phyloP scores from a whole-genome alignment of 169 alveolate species.

The Pseudocohnilembus persalinus region DNA sequence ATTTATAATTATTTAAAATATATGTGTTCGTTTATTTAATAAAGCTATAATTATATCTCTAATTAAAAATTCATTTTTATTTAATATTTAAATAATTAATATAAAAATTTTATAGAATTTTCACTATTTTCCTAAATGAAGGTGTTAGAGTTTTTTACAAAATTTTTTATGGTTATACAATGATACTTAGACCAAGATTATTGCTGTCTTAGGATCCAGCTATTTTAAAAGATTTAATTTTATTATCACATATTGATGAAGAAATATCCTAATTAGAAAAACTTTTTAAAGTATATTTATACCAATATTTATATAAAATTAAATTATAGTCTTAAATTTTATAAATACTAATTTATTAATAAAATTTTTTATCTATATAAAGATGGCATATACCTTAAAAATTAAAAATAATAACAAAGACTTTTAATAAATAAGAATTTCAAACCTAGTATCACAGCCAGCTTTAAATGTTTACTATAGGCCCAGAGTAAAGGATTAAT shows the following conservation, averaged over 20 bases:
- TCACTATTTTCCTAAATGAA: slow-evolving; percentile 39
- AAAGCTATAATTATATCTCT: slow-evolving; percentile 13
- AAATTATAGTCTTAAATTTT: not conserved
- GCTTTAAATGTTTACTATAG: slow-evolving; percentile 22
- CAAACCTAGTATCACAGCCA: too few species aligned
- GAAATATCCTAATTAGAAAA: not conserved
- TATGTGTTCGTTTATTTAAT: slow-evolving; percentile 32
- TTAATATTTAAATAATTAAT: slow-evolving; percentile 5
- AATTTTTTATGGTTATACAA: slow-evolving; percentile 26
- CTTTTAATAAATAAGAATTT: slow-evolving; percentile 14
- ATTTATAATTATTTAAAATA: slow-evolving; percentile 3
- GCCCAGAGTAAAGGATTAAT: slow-evolving; percentile 28
- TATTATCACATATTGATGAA: not conserved
- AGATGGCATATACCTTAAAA: not conserved
- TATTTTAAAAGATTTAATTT: slow-evolving; percentile 16
- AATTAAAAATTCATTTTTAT: slow-evolving; percentile 15
- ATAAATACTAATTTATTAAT: not conserved
- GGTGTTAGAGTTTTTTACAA: slow-evolving; percentile 44
- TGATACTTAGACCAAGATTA: slow-evolving; percentile 12
- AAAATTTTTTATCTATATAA: not conserved
- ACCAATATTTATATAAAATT: too few species aligned
- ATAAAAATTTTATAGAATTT: slow-evolving; percentile 31
- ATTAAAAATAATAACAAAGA: not conserved
- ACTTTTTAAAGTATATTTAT: not conserved
- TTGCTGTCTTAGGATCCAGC: not conserved